phyloP scores from a whole-genome alignment of 2,329 filamentous ascomycete species.

The Dactylonectria estremocensis region DNA sequence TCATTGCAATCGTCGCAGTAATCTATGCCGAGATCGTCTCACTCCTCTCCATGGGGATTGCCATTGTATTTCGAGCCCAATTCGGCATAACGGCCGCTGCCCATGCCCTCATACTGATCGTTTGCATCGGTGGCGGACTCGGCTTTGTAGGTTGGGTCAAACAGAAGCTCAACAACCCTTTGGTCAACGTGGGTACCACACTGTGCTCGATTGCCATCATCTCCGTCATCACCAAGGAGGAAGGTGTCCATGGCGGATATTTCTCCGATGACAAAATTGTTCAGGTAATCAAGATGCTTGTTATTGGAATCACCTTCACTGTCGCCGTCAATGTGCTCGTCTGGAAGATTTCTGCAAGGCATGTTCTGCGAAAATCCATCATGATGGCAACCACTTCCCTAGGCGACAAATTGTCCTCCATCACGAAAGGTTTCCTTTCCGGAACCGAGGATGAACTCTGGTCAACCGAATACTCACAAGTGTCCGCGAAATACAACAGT shows the following conservation, averaged over 20 bases:
- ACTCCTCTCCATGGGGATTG: constrained; percentile 89
- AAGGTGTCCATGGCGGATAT: constrained; percentile 84
- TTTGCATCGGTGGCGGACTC: constrained; percentile 89
- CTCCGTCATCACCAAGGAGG: constrained; percentile 91
- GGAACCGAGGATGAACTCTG: constrained; percentile 85
- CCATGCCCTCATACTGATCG: constrained; percentile 82
- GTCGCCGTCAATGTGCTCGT: constrained; percentile 83
- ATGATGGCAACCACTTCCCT: constrained; percentile 80
- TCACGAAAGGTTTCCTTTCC: constrained; percentile 86
- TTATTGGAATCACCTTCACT: constrained; percentile 82
- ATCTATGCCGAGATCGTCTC: constrained; percentile 79
- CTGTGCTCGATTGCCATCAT: constrained; percentile 91
- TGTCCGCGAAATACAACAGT: constrained; percentile 75
- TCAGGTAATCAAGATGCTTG: constrained; percentile 86
- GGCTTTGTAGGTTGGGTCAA: constrained; percentile 93
- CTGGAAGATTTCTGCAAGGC: constrained; percentile 84
- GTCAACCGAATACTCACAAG: constrained; percentile 74
- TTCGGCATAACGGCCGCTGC: constrained; percentile 79
- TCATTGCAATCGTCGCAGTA: constrained; percentile 84
- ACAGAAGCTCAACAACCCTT: constrained; percentile 81
- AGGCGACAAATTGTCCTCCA: constrained; percentile 85
- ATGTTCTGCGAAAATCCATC: constrained; percentile 80
- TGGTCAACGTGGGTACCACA: constrained; percentile 89
- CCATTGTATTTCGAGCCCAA: constrained; percentile 81
- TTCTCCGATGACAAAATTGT: constrained; percentile 87